Evolutionary conservation across 208 protist species (phyloP).

Genomic region (Phytomonas francai): DNA sequence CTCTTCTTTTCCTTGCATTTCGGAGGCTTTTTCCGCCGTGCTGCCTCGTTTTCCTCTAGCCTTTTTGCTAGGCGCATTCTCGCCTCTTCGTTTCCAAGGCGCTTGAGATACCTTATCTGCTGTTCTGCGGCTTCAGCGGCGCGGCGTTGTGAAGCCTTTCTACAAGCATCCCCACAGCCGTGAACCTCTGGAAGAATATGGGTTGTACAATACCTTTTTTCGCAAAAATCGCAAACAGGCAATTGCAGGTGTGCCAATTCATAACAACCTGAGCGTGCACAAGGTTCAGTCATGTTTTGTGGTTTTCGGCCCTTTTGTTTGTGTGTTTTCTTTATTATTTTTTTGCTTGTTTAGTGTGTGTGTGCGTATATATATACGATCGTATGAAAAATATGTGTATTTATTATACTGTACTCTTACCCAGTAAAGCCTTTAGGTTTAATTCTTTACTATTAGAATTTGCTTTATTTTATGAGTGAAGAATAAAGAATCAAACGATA

Average conservation of each 20-base stretch:
- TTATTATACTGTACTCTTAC: not conserved
- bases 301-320: not conserved
- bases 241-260: conserved; percentile 44
- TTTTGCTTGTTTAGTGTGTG: not conserved
- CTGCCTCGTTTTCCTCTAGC: conserved; percentile 33
- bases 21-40: conserved; percentile 46
- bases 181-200: conserved; percentile 81
- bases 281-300: conserved; percentile 30
- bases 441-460: not conserved
- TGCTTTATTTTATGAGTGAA: not conserved
- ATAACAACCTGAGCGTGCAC: conserved; percentile 18
- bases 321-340: not conserved
- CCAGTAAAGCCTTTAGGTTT: not conserved
- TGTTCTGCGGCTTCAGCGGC: conserved; percentile 50
- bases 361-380: not conserved
- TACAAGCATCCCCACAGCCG: conserved; percentile 67
- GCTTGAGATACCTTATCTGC: conserved; percentile 42
- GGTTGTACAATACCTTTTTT: conserved; percentile 54
- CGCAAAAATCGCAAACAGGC: conserved; percentile 62
- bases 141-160: conserved; percentile 44
- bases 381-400: not conserved
- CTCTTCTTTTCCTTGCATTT: not conserved
- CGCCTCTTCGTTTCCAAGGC: conserved; percentile 63
- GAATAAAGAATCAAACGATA: no score
- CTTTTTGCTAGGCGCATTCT: conserved; percentile 56